Conservation (phyloP, 1,139 yeast genomes). For the Yamadazyma membranifaciens region DNA sequence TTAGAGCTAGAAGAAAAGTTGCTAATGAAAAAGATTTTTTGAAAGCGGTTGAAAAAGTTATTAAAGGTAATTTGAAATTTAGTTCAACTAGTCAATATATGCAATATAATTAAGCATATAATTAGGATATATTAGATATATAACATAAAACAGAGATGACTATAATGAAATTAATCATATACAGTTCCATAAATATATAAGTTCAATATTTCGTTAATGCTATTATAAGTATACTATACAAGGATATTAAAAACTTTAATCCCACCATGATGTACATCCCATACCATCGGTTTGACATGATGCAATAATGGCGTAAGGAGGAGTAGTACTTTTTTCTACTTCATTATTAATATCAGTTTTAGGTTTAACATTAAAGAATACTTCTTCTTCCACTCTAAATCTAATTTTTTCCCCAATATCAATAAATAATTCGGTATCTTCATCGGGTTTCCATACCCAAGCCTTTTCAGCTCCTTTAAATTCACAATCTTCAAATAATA, state of each 20-base stretch:
- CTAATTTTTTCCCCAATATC: conserved; percentile 90
- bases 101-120: conserved; percentile 91
- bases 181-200: not conserved
- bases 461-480: conserved; percentile 79
- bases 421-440: conserved; percentile 69
- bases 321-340: conserved; percentile 33
- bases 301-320: conserved; percentile 84
- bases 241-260: conserved; percentile 29
- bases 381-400: conserved; percentile 86
- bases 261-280: conserved; percentile 98
- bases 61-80: conserved; percentile 97
- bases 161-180: conserved; percentile 1
- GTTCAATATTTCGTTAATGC: not conserved
- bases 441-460: conserved; percentile 89
- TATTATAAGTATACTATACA: not conserved
- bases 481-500: conserved; percentile 75
- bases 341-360: conserved; percentile 50
- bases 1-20: conserved; percentile 95
- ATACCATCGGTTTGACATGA: conserved; percentile 94
- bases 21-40: conserved; percentile 97
- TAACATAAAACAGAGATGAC: not conserved
- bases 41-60: conserved; percentile 96
- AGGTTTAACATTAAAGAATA: conserved; percentile 80
- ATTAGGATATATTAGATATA: conserved; percentile 35
- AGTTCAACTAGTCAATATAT: conserved; percentile 95